Evolutionary conservation across 768 basidiomycete genomes (phyloP).

Genomic region (Xerocomellus chrysenteron): DNA sequence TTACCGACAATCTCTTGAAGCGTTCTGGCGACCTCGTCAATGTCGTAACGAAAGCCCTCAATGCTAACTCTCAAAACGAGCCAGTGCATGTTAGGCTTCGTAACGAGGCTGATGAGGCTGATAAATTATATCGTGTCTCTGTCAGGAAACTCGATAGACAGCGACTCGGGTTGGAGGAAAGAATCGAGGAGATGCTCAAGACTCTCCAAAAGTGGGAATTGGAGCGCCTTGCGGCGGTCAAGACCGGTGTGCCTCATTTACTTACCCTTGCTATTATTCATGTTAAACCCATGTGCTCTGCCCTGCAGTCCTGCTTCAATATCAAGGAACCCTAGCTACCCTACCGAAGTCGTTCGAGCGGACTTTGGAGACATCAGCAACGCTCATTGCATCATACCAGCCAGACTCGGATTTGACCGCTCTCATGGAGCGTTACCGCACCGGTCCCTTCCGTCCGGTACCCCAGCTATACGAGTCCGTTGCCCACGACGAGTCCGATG

Average conservation of each 20-base stretch:
- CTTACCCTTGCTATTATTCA: background rate
- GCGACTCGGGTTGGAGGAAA: slow-evolving; percentile 82
- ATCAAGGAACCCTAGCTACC: slow-evolving; percentile 75
- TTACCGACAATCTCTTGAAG: slow-evolving; percentile 61
- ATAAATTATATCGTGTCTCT: slow-evolving; percentile 73
- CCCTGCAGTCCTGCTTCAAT: slow-evolving; percentile 72
- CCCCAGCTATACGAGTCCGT: slow-evolving; percentile 87
- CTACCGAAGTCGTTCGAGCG: slow-evolving; percentile 66
- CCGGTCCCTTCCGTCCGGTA: slow-evolving; percentile 86
- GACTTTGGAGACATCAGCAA: slow-evolving; percentile 66
- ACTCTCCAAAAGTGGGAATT: slow-evolving; percentile 81
- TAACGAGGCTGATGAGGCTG: slow-evolving; percentile 78
- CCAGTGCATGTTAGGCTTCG: slow-evolving; percentile 70
- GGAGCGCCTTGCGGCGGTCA: slow-evolving; percentile 80
- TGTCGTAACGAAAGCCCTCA: slow-evolving; percentile 72
- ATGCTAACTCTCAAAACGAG: slow-evolving; percentile 47
- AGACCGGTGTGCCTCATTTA: slow-evolving; percentile 56
- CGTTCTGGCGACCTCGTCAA: slow-evolving; percentile 68
- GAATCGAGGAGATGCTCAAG: slow-evolving; percentile 80
- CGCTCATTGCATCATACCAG: slow-evolving; percentile 79
- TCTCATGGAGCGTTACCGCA: slow-evolving; percentile 89
- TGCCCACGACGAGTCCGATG: slow-evolving; percentile 78
- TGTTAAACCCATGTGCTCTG: background rate
- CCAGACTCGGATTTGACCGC: slow-evolving; percentile 86
- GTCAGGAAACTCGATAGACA: slow-evolving; percentile 84